Evolutionary conservation across 2,329 filamentous ascomycete species (phyloP).

Genomic region (Colletotrichum spaethianum): DNA sequence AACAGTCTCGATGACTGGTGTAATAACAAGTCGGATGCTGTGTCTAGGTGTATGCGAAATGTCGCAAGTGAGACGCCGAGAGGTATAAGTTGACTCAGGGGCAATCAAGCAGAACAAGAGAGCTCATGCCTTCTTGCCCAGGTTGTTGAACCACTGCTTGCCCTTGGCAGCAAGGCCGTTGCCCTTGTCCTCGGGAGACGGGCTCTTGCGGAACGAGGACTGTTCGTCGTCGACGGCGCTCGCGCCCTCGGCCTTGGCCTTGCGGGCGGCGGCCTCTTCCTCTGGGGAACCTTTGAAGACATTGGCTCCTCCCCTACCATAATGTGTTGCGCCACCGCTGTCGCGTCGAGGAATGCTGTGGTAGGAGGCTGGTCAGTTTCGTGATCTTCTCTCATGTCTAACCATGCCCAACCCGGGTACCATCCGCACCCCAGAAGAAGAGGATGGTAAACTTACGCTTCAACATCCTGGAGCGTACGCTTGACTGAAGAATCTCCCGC

Average conservation of each 20-base stretch:
- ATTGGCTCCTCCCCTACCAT: constrained; percentile 84
- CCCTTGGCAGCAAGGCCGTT: constrained; percentile 58
- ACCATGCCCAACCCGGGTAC: constrained; percentile 35
- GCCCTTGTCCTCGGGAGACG: constrained; percentile 41
- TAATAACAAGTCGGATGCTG: neutral
- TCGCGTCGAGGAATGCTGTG: constrained; percentile 67
- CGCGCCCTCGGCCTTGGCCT: constrained; percentile 46
- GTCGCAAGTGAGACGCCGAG: neutral
- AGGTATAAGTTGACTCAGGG: neutral
- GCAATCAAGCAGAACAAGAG: neutral
- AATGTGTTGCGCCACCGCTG: constrained; percentile 73
- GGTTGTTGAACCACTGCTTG: constrained; percentile 64
- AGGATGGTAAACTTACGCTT: constrained; percentile 65
- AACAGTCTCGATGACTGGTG: neutral
- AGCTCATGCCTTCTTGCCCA: constrained; percentile 62
- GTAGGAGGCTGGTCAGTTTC: constrained; percentile 38
- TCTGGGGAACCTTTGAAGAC: constrained; percentile 67
- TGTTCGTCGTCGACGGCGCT: constrained; percentile 50
- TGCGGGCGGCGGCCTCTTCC: constrained; percentile 51
- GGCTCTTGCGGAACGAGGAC: constrained; percentile 41
- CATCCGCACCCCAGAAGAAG: neutral
- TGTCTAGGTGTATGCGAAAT: neutral
- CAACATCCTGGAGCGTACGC: constrained; percentile 88
- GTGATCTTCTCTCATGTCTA: too few relatives aligned
- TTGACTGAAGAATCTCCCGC: too few relatives aligned